Base-by-base conservation (phyloP, 1,284 basidiomycete genomes). In the Tylopilus sp. region DNA sequence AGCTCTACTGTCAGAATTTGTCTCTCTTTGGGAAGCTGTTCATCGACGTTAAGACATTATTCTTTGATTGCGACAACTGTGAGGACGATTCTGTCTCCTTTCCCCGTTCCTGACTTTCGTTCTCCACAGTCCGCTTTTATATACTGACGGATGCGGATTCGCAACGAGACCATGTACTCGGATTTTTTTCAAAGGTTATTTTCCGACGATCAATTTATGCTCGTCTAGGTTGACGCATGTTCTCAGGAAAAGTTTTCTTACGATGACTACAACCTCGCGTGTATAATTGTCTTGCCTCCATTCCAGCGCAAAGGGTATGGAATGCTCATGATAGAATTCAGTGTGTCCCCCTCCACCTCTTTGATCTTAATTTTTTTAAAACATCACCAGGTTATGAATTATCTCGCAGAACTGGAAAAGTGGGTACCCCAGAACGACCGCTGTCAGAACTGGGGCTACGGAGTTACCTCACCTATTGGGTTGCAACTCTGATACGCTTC, bases 1-100 rank as follows among this genome's bases (percentile, higher is more conserved):
- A 96, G 92, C 77, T 97, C 10, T 99, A 96, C 64, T 97, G 92
- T 66, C 96, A 98, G 68, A 96, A 96, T 62, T 73, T 99, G 25
- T 90, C 92, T 28, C 76, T 99, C 3, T 98, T 98, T 61, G 96
- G 95, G 36, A 99, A 99, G 68, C 76, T 98, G n/a, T 99, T 99
- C 69, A 97, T 99, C 63, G 96, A 98, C 63, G 89, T 96, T 63
- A 99, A 99, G 75, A 97, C 95, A 2, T 76, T 98, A 29, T 98
- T 93, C 72, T 99, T 96, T 64, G 94, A 99, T 60, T 84, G 81
- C 50, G 88, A 90, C 58, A 88, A 87, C 59, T 91, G 89, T 89
- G 54, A 57, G 83, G 59, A 19, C 16, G 4, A 4, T 5, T 48
- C 23, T 42, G 5, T 29, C 43, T 40, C 44, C 23, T 42, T 6